Percentiles rank a stretch among this genome's conserved stretches.
phyloP scores from a whole-genome alignment of 202 grass and related monocot species.

The Brachypodium distachyon region DNA sequence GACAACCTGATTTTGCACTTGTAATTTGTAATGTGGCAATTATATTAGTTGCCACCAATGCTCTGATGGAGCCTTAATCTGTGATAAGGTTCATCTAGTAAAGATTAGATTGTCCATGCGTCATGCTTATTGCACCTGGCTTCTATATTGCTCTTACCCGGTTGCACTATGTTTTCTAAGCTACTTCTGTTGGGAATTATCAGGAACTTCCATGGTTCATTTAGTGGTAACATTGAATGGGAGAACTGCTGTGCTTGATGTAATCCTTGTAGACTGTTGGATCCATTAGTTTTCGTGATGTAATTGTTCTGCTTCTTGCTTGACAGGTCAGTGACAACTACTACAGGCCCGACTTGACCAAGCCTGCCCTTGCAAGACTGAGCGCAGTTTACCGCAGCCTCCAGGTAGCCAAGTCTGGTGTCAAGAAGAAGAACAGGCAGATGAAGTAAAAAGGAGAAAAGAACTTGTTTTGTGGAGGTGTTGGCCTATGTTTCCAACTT shows the following conservation, averaged over 20 bases:
- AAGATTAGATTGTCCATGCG: constrained; percentile 15
- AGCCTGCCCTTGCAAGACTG: constrained; percentile 59
- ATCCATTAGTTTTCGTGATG: neutral
- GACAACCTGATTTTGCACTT: neutral
- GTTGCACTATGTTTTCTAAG: neutral
- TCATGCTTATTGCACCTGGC: constrained; percentile 24
- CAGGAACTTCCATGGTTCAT: neutral
- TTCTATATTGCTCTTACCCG: constrained; percentile 2
- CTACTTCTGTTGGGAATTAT: neutral
- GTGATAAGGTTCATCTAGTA: neutral
- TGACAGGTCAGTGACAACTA: constrained; percentile 60
- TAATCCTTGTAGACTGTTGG: neutral
- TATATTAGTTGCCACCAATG: neutral
- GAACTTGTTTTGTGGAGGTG: neutral
- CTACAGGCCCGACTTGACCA: constrained; percentile 87
- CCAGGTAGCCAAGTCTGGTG: constrained; percentile 72
- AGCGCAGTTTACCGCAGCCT: constrained; percentile 61
- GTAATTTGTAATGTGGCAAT: too few relatives aligned
- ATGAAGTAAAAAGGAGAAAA: neutral
- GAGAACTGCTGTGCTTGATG: too few relatives aligned
- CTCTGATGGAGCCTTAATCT: neutral
- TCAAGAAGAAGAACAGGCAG: constrained; percentile 91
- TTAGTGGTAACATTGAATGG: neutral
- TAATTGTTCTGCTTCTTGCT: neutral
- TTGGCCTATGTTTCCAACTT: constrained; percentile 1